Conservation (phyloP, 257 asterid species). For the Solanum megistacrolobum region DNA sequence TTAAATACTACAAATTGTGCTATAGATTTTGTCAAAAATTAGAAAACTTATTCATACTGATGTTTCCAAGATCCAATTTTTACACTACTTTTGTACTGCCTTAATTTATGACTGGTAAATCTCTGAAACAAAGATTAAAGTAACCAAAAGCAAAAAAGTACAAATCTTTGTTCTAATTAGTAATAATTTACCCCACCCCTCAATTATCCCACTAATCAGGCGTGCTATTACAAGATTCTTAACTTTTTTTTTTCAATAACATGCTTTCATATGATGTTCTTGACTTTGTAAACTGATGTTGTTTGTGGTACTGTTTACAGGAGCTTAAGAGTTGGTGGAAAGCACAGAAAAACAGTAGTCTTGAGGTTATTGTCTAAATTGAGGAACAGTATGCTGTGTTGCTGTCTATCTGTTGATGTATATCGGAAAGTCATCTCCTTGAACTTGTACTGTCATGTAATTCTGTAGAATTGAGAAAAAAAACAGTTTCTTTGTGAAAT, state of each 20-base stretch:
- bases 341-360: not conserved
- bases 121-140: not conserved
- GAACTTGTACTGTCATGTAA: constrained; percentile 87
- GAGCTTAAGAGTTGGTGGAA: not conserved
- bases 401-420: constrained; percentile 61
- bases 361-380: constrained; percentile 4
- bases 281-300: not conserved
- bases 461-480: constrained; percentile 41
- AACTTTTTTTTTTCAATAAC: not conserved
- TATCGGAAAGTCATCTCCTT: constrained; percentile 64
- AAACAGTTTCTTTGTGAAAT: not conserved
- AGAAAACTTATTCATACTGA: not conserved
- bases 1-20: not conserved
- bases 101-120: not conserved
- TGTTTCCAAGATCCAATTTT: not conserved
- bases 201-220: not conserved
- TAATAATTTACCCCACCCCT: not conserved
- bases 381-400: constrained; percentile 82
- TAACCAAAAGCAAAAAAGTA: not conserved
- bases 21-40: not conserved
- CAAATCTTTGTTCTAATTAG: not conserved
- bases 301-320: constrained; percentile 19
- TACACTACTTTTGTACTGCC: not conserved
- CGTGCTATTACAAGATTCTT: not conserved
- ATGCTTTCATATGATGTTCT: not conserved